A percentile compares a stretch with the other conserved stretches of the same genome.
phyloP scores from a whole-genome alignment of 2,329 filamentous ascomycete species.

The Dactylonectria macrodidyma region DNA sequence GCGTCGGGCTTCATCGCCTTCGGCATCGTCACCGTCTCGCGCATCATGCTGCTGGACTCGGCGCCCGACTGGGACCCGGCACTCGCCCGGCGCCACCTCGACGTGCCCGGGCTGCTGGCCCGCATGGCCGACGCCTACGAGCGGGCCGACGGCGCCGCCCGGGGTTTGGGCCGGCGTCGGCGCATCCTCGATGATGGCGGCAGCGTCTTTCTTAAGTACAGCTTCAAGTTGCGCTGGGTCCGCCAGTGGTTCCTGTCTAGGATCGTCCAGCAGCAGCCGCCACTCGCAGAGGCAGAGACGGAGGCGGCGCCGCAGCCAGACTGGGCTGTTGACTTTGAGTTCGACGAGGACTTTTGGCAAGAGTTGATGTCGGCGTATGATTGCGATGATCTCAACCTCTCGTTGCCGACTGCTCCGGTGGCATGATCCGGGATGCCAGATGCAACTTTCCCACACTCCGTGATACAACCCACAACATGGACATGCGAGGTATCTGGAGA shows the following conservation, averaged over 20 bases:
- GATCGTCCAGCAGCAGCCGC: conserved; percentile 32
- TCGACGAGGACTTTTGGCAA: conserved; percentile 50
- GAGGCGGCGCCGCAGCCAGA: conserved; percentile 22
- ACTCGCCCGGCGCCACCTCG: conserved; percentile 52
- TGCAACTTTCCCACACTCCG: background rate
- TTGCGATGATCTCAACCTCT: conserved; percentile 25
- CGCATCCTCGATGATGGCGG: conserved; percentile 50
- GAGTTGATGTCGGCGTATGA: conserved; percentile 45
- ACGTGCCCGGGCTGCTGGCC: conserved; percentile 49
- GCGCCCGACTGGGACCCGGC: conserved; percentile 55
- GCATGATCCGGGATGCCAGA: background rate
- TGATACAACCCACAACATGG: background rate
- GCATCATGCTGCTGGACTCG: conserved; percentile 54
- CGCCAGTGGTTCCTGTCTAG: conserved; percentile 55
- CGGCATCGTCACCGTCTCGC: conserved; percentile 52
- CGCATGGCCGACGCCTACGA: conserved; percentile 51
- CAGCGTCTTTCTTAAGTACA: conserved; percentile 50
- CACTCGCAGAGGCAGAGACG: background rate
- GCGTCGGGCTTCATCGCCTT: conserved; percentile 52
- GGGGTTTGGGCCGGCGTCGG: conserved; percentile 40
- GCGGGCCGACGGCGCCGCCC: conserved; percentile 48
- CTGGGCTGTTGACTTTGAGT: conserved; percentile 44
- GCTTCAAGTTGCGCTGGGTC: conserved; percentile 57
- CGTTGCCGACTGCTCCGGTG: conserved; percentile 14
- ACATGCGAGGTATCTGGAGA: background rate